These are phyloP conservation scores for Termitomyces sp. DNA, from an alignment of 768 basidiomycete genomes.

Conservation along the genomic window DNA sequence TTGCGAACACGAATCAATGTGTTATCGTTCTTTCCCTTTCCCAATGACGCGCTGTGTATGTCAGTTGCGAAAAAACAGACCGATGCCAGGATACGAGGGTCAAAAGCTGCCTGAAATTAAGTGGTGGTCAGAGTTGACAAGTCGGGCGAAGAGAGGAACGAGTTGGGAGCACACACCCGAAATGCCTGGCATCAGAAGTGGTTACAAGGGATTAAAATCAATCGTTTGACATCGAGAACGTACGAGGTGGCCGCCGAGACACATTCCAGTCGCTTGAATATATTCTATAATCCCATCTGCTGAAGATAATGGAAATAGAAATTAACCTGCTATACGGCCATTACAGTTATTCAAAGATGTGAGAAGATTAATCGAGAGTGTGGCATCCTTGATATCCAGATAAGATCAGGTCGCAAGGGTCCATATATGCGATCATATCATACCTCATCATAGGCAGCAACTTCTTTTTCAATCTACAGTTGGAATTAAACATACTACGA, in stretches of 20 bases:
- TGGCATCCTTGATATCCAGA: slow-evolving; percentile 65
- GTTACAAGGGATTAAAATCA: not conserved
- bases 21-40: slow-evolving; percentile 81
- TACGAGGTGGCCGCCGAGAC: slow-evolving; percentile 83
- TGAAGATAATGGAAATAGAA: not conserved
- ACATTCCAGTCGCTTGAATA: slow-evolving; percentile 79
- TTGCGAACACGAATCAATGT: slow-evolving; percentile 68
- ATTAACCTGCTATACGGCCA: slow-evolving; percentile 78
- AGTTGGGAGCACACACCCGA: slow-evolving; percentile 25
- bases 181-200: slow-evolving; percentile 29
- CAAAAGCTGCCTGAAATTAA: slow-evolving; percentile 73
- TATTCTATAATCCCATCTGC: not conserved
- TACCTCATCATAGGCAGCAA: slow-evolving; percentile 88
- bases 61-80: slow-evolving; percentile 97
- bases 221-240: slow-evolving; percentile 18
- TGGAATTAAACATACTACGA: not conserved
- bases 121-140: not conserved
- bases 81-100: slow-evolving; percentile 74
- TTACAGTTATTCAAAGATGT: slow-evolving; percentile 76
- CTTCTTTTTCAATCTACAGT: slow-evolving; percentile 79
- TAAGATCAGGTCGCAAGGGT: not conserved
- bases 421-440: not conserved
- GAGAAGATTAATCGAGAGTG: slow-evolving; percentile 73
- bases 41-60: slow-evolving; percentile 84
- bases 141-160: not conserved